Conservation (phyloP, 208 protist species). For the Porcisia deanei region DNA sequence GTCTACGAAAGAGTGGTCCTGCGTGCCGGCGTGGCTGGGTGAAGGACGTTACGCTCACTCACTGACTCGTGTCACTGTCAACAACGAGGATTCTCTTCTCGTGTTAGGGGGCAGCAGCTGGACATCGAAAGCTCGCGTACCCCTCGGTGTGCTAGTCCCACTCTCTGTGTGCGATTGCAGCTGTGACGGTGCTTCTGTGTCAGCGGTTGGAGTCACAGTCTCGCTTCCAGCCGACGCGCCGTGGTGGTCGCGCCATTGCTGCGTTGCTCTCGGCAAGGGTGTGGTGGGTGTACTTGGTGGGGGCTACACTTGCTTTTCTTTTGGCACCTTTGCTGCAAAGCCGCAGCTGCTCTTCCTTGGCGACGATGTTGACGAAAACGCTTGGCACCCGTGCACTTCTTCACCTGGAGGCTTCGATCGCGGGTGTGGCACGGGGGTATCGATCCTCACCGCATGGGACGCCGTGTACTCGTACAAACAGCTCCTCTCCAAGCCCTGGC, state of each 20-base stretch:
- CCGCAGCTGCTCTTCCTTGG: conserved; percentile 60
- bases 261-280: conserved; percentile 50
- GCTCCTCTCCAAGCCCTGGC: conserved; percentile 34
- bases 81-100: conserved; percentile 39
- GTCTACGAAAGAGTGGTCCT: conserved; percentile 11
- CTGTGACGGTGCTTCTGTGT: background rate
- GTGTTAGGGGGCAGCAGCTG: conserved; percentile 65
- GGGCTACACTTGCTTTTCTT: conserved; percentile 91
- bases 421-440: background rate
- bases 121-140: conserved; percentile 27
- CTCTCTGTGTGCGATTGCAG: background rate
- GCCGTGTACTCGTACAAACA: conserved; percentile 16
- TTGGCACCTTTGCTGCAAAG: conserved; percentile 76
- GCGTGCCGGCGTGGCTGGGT: conserved; percentile 11
- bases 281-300: conserved; percentile 73
- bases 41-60: conserved; percentile 69
- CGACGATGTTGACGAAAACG: conserved; percentile 18
- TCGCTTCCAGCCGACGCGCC: conserved; percentile 40
- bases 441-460: too few species aligned
- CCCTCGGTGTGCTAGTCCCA: conserved; percentile 12
- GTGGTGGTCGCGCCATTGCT: conserved; percentile 71
- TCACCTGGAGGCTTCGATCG: background rate
- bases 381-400: conserved; percentile 1
- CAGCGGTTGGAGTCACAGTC: conserved; percentile 2
- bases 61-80: conserved; percentile 42